A percentile compares a stretch with the other conserved stretches of the same genome.
Conservation (phyloP, 441 rosid species). For the Oxalis stricta region DNA sequence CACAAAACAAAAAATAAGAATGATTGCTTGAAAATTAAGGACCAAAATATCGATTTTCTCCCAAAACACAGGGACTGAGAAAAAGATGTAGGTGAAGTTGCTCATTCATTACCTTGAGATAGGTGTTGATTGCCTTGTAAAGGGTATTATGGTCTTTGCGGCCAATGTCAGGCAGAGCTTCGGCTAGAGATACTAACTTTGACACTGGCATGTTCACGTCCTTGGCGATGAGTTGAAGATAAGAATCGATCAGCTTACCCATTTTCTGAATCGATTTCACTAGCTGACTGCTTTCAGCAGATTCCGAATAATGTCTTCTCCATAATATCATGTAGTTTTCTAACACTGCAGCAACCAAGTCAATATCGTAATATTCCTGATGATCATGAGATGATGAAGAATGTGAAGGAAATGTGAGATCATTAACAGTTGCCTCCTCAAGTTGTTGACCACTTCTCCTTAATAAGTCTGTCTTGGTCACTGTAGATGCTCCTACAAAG, state of each 20-base stretch:
- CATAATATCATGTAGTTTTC: slow-evolving; percentile 59
- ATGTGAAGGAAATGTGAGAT: slow-evolving; percentile 52
- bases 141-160: slow-evolving; percentile 69
- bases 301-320: slow-evolving; percentile 51
- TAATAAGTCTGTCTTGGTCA: slow-evolving; percentile 58
- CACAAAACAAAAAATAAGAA: no score
- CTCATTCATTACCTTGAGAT: slow-evolving; percentile 92
- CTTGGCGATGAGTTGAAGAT: slow-evolving; percentile 64
- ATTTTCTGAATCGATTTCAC: slow-evolving; percentile 42
- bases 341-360: slow-evolving; percentile 52
- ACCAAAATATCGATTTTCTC: no score
- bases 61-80: no score
- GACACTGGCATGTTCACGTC: slow-evolving; percentile 52
- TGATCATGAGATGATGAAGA: slow-evolving; percentile 33
- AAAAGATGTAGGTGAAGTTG: no score
- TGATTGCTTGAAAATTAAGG: no score
- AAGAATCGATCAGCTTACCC: slow-evolving; percentile 67
- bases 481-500: slow-evolving; percentile 50
- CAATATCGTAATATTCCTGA: slow-evolving; percentile 38
- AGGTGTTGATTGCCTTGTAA: slow-evolving; percentile 78
- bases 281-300: slow-evolving; percentile 27
- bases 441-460: slow-evolving; percentile 64
- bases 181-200: slow-evolving; percentile 51
- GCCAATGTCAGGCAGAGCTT: slow-evolving; percentile 57
- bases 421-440: slow-evolving; percentile 56